Conservation (phyloP, 2,329 filamentous ascomycete genomes). For the Colletotrichum somersetense region DNA sequence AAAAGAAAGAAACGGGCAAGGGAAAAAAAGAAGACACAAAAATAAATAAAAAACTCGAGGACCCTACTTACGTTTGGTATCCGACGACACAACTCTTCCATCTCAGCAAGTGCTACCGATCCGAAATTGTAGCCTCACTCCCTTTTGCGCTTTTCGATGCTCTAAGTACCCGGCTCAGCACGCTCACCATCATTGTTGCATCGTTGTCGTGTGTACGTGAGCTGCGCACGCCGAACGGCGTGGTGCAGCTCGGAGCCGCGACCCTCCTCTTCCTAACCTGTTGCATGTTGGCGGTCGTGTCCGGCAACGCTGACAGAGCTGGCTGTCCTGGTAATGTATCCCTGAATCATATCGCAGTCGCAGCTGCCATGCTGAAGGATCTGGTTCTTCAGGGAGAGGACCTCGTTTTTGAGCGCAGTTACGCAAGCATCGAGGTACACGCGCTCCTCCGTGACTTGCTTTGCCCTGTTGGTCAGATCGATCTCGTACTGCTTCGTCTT, state of each 20-base stretch:
- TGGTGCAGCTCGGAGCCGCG: not conserved
- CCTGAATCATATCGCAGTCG: constrained; percentile 35
- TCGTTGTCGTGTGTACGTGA: not conserved
- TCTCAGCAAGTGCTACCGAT: not conserved
- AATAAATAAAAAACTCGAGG: not conserved
- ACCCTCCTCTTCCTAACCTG: not conserved
- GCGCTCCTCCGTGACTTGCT: constrained; percentile 22
- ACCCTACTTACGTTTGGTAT: not conserved
- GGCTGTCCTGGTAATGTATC: constrained; percentile 36
- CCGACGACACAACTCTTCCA: not conserved
- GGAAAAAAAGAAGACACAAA: no score
- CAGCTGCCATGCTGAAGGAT: constrained; percentile 37
- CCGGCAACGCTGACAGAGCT: not conserved
- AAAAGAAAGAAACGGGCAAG: not conserved
- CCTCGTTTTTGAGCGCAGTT: constrained; percentile 30
- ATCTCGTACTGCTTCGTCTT: constrained; percentile 39
- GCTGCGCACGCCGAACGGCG: not conserved
- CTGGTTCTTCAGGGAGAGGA: constrained; percentile 30
- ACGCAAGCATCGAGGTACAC: constrained; percentile 35
- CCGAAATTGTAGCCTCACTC: not conserved
- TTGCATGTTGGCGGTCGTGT: not conserved
- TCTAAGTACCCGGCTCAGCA: not conserved
- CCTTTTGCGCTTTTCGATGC: not conserved
- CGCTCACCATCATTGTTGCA: not conserved
- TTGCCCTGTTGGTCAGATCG: constrained; percentile 27